phyloP scores from a whole-genome alignment of 2,329 filamentous ascomycete genomes.

The Colletotrichum simmondsii region DNA sequence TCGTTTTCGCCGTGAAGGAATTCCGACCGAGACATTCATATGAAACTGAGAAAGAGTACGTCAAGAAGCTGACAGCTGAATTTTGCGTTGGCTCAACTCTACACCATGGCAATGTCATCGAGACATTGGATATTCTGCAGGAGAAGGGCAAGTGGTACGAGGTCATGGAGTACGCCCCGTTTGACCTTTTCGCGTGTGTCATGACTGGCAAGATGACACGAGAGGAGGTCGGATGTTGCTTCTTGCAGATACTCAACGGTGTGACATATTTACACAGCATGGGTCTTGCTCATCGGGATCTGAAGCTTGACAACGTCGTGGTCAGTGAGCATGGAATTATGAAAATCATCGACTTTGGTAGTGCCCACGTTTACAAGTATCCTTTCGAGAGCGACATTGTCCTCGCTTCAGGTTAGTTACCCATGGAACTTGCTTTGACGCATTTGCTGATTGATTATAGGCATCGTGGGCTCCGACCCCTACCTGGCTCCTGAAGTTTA shows the following conservation, averaged over 20 bases:
- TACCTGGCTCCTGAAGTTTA: slow-evolving; percentile 98
- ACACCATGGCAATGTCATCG: slow-evolving; percentile 98
- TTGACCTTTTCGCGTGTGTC: slow-evolving; percentile 94
- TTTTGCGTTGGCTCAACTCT: slow-evolving; percentile 98
- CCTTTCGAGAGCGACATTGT: slow-evolving; percentile 94
- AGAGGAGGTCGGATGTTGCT: slow-evolving; percentile 90
- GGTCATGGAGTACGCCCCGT: slow-evolving; percentile 99
- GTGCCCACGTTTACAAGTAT: slow-evolving; percentile 96
- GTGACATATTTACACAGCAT: slow-evolving; percentile 95
- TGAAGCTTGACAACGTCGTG: slow-evolving; percentile 98
- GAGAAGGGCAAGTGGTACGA: slow-evolving; percentile 97
- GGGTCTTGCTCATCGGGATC: slow-evolving; percentile 91
- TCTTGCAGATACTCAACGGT: slow-evolving; percentile 93
- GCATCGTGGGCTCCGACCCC: slow-evolving; percentile 85
- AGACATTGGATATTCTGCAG: slow-evolving; percentile 95
- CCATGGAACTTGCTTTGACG: not conserved
- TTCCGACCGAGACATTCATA: slow-evolving; percentile 93
- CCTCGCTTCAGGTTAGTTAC: slow-evolving; percentile 76
- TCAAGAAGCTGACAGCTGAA: slow-evolving; percentile 97
- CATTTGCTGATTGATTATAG: slow-evolving; percentile 44
- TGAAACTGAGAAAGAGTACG: slow-evolving; percentile 94
- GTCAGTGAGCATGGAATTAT: slow-evolving; percentile 97
- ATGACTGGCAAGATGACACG: slow-evolving; percentile 98
- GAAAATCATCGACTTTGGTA: slow-evolving; percentile 99
- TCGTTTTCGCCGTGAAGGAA: slow-evolving; percentile 97